Evolutionary conservation across 139 green algal genomes (phyloP).

Genomic region (Cymbomonas tetramitiformis): DNA sequence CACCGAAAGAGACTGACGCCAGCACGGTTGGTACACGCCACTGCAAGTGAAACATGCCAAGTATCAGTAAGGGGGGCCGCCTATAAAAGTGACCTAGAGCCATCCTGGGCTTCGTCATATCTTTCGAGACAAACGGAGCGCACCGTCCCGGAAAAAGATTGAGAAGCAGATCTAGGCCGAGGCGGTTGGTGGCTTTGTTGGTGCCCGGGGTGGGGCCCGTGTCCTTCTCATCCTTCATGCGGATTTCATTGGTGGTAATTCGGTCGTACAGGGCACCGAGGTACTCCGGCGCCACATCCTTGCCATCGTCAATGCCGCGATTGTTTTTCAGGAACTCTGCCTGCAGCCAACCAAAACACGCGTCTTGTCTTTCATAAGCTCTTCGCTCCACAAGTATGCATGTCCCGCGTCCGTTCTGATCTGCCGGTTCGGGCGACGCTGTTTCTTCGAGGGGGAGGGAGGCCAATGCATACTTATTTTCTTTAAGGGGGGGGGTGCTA

Average conservation of each 20-base stretch:
- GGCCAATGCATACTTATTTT: no score
- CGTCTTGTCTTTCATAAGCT: constrained; percentile 28
- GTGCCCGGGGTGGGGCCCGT: background rate
- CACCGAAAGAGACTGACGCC: no score
- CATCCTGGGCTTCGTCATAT: no score
- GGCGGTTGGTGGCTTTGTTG: background rate
- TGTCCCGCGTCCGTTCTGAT: constrained; percentile 45
- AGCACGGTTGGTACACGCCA: no score
- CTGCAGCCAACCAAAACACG: no score
- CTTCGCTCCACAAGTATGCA: background rate
- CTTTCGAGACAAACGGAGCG: no score
- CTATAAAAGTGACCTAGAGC: no score
- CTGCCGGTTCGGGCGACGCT: no score
- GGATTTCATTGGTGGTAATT: constrained; percentile 91
- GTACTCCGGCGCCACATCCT: constrained; percentile 72
- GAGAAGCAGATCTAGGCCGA: constrained; percentile 27
- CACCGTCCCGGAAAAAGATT: constrained; percentile 40
- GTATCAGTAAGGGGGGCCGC: no score
- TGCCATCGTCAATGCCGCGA: constrained; percentile 88
- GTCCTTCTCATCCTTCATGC: constrained; percentile 58
- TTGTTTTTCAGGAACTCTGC: constrained; percentile 94
- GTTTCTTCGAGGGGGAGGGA: no score
- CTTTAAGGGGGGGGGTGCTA: no score
- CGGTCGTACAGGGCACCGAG: constrained; percentile 81
- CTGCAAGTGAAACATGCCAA: no score